phyloP scores from a whole-genome alignment of 148 eudicot genomes.

The Selenicereus undatus region DNA sequence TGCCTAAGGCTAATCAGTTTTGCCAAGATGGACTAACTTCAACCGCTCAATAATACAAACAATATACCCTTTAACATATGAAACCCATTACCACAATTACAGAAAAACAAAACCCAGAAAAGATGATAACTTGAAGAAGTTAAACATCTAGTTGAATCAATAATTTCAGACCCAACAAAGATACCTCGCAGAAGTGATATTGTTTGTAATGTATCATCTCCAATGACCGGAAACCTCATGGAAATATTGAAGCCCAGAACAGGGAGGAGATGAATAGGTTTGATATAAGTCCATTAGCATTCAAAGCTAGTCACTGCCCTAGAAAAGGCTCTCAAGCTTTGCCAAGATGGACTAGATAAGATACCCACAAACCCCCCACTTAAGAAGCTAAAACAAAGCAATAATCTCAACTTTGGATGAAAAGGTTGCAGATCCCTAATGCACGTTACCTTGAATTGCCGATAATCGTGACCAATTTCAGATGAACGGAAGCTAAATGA shows the following conservation, averaged over 20 bases:
- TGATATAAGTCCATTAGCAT: slow-evolving; percentile 40
- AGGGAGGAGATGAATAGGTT: slow-evolving; percentile 23
- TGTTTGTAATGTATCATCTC: slow-evolving; percentile 26
- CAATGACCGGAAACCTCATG: slow-evolving; percentile 33
- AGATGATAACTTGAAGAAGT: background rate
- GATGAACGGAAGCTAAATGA: background rate
- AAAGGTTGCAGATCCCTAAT: no score
- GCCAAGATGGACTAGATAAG: slow-evolving; percentile 41
- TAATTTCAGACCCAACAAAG: background rate
- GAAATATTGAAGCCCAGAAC: slow-evolving; percentile 23
- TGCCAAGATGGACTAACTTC: slow-evolving; percentile 24
- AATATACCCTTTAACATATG: no score
- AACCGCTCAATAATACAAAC: background rate
- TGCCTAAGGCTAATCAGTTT: slow-evolving; percentile 18
- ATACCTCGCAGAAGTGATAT: background rate
- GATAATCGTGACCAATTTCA: background rate
- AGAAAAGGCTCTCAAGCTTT: slow-evolving; percentile 24
- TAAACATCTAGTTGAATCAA: no score
- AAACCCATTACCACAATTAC: background rate
- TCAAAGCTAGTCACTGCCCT: slow-evolving; percentile 31
- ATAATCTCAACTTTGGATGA: background rate
- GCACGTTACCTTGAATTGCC: background rate
- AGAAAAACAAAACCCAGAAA: background rate
- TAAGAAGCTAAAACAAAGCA: background rate
- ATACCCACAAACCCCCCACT: background rate